Conservation (phyloP, 805 yeast species). For the Blastobotrys mokoenaii region DNA sequence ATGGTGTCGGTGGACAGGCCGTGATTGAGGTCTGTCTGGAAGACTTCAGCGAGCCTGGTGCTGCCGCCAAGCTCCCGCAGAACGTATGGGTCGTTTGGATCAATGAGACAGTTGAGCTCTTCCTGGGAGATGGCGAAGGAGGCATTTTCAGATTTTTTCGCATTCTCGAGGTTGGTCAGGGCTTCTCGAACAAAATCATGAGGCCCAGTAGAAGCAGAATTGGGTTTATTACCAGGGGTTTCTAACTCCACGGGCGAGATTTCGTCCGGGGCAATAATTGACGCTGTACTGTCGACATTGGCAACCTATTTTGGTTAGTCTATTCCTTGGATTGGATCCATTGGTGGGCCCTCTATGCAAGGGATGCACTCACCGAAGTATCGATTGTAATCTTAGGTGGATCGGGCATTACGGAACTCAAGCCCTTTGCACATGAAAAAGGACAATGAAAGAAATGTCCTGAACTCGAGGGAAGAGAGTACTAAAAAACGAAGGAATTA, state of each 20-base stretch:
- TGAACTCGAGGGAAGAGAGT: too few relatives aligned
- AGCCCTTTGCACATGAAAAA: too few relatives aligned
- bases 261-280: not conserved
- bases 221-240: too few relatives aligned
- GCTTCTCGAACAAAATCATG: not conserved
- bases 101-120: slow-evolving; percentile 25
- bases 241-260: too few relatives aligned
- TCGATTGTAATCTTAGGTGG: slow-evolving; percentile 16
- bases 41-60: slow-evolving; percentile 22
- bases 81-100: slow-evolving; percentile 31
- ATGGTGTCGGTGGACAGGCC: slow-evolving; percentile 26
- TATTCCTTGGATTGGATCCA: not conserved
- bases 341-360: not conserved
- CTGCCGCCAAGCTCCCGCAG: slow-evolving; percentile 33
- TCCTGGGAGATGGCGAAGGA: slow-evolving; percentile 11
- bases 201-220: not conserved
- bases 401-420: not conserved
- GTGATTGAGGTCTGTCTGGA: slow-evolving; percentile 24
- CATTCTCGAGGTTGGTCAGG: not conserved
- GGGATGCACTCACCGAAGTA: slow-evolving; percentile 11
- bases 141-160: not conserved
- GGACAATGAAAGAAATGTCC: not conserved
- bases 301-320: not conserved
- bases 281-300: too few relatives aligned
- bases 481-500: not conserved